A percentile compares a stretch with the other conserved stretches of the same genome.
phyloP scores from a whole-genome alignment of 495 filamentous ascomycete genomes.

The Monascus purpureus region DNA sequence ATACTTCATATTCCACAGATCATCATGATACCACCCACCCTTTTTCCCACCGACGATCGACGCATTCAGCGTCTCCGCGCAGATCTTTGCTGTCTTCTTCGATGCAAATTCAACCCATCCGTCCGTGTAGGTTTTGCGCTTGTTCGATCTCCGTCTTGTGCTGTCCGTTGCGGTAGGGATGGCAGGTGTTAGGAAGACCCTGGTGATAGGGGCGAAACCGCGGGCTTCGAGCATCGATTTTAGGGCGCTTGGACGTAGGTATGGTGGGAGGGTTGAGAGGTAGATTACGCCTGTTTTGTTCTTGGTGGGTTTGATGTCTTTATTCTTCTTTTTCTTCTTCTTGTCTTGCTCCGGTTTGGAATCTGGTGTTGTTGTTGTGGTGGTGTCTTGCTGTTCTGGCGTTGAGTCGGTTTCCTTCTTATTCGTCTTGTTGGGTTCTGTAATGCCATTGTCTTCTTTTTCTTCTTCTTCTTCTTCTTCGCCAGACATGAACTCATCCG shows the following conservation, averaged over 20 bases:
- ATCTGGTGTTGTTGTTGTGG: conserved; percentile 2
- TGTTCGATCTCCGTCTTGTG: conserved; percentile 84
- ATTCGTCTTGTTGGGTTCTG: not conserved
- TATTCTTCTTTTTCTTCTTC: conserved; percentile 6
- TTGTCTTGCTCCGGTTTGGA: not conserved
- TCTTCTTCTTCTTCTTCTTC: conserved; percentile 31
- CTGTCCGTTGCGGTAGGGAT: conserved; percentile 44
- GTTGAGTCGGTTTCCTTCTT: not conserved
- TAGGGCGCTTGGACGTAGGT: conserved; percentile 80
- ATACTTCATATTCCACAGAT: conserved; percentile 81
- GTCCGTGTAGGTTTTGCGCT: conserved; percentile 74
- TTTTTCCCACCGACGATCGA: conserved; percentile 75
- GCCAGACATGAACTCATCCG: conserved; percentile 19
- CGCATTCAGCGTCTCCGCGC: conserved; percentile 75
- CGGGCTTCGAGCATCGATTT: conserved; percentile 63
- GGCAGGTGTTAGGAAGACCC: conserved; percentile 79
- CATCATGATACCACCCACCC: conserved; percentile 79
- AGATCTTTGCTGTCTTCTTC: conserved; percentile 67
- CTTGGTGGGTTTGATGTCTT: conserved; percentile 11
- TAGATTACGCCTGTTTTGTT: conserved; percentile 67
- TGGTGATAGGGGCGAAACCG: conserved; percentile 53
- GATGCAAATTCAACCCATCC: conserved; percentile 86
- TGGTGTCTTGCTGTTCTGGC: conserved; percentile 4
- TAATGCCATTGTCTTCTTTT: conserved; percentile 10
- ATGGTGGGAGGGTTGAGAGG: conserved; percentile 81